Base-by-base conservation (phyloP, 305 asterid species). In the Fraxinus baroniana region DNA sequence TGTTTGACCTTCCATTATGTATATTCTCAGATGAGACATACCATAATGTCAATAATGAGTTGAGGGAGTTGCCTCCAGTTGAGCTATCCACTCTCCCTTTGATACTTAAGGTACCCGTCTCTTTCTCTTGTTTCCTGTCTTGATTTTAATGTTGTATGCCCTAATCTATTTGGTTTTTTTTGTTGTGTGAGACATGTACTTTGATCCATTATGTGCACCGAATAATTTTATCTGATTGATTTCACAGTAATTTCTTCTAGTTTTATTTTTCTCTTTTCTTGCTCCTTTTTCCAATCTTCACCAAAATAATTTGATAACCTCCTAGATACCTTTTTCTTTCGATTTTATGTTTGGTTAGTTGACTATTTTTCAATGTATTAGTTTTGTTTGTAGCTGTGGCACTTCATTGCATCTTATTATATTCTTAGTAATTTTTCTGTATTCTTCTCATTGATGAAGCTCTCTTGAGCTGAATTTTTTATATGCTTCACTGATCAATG, bases 21-120 rank as follows among this genome's bases (percentile, higher is more conserved):
- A 15, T 33, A 60, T 86, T 76, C 78, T 84, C 93, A 96, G 98
- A 89, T 85, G 98, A 92, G 75, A 84, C 94, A 60, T 95, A 90
- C 88, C 90, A 91, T 86, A 92, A 86, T 80, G 87, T 91, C 87
- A 91, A 86, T 82, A 92, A 85, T 84, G 98, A 94, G 87, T 81
- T 97, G 89, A 89, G 93, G 90, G 97, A 96, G 92, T 91, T 96
- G 90, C 98, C 98, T 78, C 90, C 97, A 52, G 97, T 96, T 84
- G 99, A 93, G 87, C 86, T 96, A 80, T 89, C 99, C 66, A 86
- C 95, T 60, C 95, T 96, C 76, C 96, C 97, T 68, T 84, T 87
- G 92, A 93, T 94, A 87, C 97, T 94, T 46, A 94, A 96, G 99
- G 99, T 96, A 85, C 85, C 26, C 7, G 2, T 17, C 46, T 30